Evolutionary conservation across 1,284 basidiomycete species (phyloP), one percentile per base, ranked within the genome.

Genomic region (Pascua guehoae): DNA sequence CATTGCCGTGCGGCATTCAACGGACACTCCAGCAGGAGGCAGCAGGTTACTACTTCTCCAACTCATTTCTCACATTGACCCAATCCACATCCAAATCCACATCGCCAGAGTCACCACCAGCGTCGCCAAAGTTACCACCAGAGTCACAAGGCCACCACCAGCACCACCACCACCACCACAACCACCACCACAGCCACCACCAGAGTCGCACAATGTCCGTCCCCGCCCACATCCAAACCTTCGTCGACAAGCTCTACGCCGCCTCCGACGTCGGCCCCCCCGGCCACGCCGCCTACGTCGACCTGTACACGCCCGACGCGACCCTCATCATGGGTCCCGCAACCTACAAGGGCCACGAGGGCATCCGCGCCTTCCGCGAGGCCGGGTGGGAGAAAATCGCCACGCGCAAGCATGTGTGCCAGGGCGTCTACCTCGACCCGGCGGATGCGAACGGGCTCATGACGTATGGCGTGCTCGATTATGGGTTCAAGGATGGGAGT

Each of bases 311-410:
- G 2, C 51, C 59, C 7, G 49, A 61, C 43, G 54, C 63, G 3
- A 60, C 62, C 42, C 61, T 69, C 41, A 40, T 65, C 44, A 69
- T 69, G 67, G 67, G 64, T 38, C 63, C 62, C 8, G 53, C 55
- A n/a, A 61, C 58, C 24, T 67, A 52, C 52, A 50, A 61, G 37
- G 58, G 59, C 39, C 61, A 62, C 24, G 55, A 56, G 10, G 67
- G 58, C 12, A 54, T 67, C 24, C 49, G 46, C 47, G 43, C 63
- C 47, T 68, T 62, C 46, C 54, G 66, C 36, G 57, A 54, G 50
- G 51, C 53, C 38, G 67, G 64, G 1, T 69, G 67, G 67, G 63
- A 63, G 48, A 62, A 63, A 39, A 63, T 69, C 24, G 47, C 58
- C n/a, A 58, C 50, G 1, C 56, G 67, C 51, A 49, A 56, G 41